Evolutionary conservation across 108 stramenopile genomes (phyloP), one percentile per base, ranked within the genome.

Genomic region (Ochromonas danica): DNA sequence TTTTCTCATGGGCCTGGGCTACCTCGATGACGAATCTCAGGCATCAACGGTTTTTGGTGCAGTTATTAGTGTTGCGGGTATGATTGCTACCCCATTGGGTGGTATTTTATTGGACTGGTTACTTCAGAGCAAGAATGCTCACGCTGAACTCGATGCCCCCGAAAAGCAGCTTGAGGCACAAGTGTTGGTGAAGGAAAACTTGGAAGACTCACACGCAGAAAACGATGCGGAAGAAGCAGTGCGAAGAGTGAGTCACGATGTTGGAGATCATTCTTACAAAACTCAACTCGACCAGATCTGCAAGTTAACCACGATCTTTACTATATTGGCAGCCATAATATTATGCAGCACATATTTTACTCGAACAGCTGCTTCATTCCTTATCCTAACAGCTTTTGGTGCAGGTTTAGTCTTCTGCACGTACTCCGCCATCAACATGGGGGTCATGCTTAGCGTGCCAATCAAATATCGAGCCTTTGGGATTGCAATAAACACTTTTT

Each of bases 71-170:
- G 39, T 80, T 0, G 85, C 85, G 1, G 87, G 87, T 62, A 33
- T 88, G 6, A 30, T 72, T 31, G 87, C 81, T 0, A 86, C 86
- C 3, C 86, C 86, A 41, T 28, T 82, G 22, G 87, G 87, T 1
- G 87, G 87, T 0, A 33, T 77, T 31, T 42, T 87, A 25, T 39
- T 88, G 39, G 87, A 88, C 62, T 40, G 45, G 45, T 14, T 51
- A 22, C 14, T 14, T 51, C 45, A 51, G 22, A n/a, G n/a, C n/a
- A n/a, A n/a, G n/a, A n/a, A n/a, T n/a, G n/a, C n/a, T n/a, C n/a
- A n/a, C n/a, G n/a, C n/a, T n/a, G n/a, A n/a, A n/a, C n/a, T n/a
- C n/a, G n/a, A n/a, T n/a, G n/a, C n/a, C n/a, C n/a, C n/a, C n/a
- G n/a, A n/a, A n/a, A 51, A 51, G 22, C 22, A 22, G 45, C 22